A percentile compares a stretch with the other conserved stretches of the same genome.
Conservation (phyloP, 768 basidiomycete species). For the Suillus paluster region DNA sequence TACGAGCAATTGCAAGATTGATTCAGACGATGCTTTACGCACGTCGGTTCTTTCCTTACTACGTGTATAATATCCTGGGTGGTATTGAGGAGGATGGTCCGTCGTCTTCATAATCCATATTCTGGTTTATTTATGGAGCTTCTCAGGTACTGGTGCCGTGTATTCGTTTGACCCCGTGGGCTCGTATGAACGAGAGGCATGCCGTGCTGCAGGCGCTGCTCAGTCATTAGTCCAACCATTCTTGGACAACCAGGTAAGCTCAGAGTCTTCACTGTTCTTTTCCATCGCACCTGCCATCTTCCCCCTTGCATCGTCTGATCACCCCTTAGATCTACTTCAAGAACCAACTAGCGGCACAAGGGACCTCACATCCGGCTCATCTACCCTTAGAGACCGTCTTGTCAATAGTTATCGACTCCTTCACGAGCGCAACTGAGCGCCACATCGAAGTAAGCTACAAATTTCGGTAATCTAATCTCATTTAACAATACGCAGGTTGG, state of each 20-base stretch:
- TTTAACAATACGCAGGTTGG: constrained; percentile 65
- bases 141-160: constrained; percentile 87
- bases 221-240: constrained; percentile 95
- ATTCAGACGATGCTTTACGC: constrained; percentile 99
- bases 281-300: constrained; percentile 44
- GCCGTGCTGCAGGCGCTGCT: constrained; percentile 96
- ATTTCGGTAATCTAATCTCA: constrained; percentile 11
- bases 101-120: constrained; percentile 30
- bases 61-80: constrained; percentile 95
- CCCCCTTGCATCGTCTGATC: constrained; percentile 38
- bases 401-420: constrained; percentile 91
- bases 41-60: constrained; percentile 97
- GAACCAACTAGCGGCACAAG: constrained; percentile 83
- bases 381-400: constrained; percentile 82
- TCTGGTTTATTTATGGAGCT: constrained; percentile 11
- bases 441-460: constrained; percentile 83
- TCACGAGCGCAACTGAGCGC: constrained; percentile 96
- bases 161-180: constrained; percentile 99
- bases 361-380: constrained; percentile 76
- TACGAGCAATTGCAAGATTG: constrained; percentile 94
- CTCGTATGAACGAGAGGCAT: constrained; percentile 95
- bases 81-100: constrained; percentile 96
- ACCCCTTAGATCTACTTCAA: constrained; percentile 89
- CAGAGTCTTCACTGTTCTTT: constrained; percentile 8
- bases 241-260: constrained; percentile 94